Conservation (phyloP, 805 yeast genomes). For the Tetrapisispora taiwanensis region DNA sequence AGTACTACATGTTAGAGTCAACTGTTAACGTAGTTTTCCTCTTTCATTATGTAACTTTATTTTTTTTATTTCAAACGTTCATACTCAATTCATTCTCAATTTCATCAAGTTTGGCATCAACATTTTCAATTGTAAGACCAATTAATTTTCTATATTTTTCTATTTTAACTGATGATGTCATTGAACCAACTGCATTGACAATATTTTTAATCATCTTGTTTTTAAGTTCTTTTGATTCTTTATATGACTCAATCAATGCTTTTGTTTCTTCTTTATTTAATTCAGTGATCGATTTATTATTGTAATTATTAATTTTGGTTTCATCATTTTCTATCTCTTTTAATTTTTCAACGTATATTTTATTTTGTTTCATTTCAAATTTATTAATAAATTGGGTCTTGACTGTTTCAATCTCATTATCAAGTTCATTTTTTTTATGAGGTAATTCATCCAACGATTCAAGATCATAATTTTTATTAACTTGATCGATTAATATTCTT, state of each 20-base stretch:
- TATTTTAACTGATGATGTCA: slow-evolving; percentile 46
- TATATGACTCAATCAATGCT: not conserved
- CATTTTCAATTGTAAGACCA: slow-evolving; percentile 68
- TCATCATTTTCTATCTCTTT: not conserved
- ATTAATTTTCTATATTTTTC: slow-evolving; percentile 72
- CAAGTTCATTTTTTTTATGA: not conserved
- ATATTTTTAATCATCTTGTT: slow-evolving; percentile 33
- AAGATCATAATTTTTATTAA: not conserved
- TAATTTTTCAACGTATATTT: not conserved
- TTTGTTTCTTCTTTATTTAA: not conserved
- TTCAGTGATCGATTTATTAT: not conserved
- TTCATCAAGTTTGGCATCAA: slow-evolving; percentile 73
- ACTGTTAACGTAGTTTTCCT: too few relatives aligned
- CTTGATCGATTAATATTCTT: not conserved
- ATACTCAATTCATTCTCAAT: slow-evolving; percentile 40
- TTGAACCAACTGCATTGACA: slow-evolving; percentile 37
- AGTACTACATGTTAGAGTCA: too few relatives aligned
- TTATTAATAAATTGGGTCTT: not conserved
- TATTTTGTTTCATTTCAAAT: not conserved
- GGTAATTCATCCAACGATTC: not conserved
- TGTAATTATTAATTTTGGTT: not conserved
- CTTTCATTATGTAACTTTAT: too few relatives aligned
- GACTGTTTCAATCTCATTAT: not conserved
- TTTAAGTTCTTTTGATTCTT: not conserved
- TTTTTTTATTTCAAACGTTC: slow-evolving; percentile 1